phyloP scores from a whole-genome alignment of 2,329 filamentous ascomycete species.

The Aspergillus ochraceus region DNA sequence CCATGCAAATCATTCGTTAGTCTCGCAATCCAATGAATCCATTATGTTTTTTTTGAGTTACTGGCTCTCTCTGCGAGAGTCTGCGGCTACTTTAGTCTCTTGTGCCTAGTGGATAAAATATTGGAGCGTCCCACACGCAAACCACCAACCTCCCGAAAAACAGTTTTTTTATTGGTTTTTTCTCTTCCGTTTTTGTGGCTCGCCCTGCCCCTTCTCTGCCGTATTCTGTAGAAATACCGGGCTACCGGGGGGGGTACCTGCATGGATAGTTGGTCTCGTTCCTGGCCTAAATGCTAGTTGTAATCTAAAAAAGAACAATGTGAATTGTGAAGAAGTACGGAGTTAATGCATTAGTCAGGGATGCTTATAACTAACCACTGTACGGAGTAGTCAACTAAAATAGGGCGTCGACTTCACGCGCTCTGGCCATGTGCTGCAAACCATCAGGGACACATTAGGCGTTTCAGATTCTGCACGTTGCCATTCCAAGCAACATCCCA shows the following conservation, averaged over 20 bases:
- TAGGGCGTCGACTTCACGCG: background rate
- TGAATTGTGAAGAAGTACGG: background rate
- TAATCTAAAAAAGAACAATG: background rate
- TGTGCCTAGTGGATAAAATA: background rate
- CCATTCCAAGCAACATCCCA: constrained; percentile 5
- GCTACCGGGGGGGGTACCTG: constrained; percentile 7
- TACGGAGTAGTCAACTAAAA: too few relatives aligned
- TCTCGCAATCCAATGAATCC: too few relatives aligned
- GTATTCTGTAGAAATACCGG: background rate
- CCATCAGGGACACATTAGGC: constrained; percentile 2
- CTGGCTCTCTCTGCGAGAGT: background rate
- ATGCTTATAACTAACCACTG: too few relatives aligned
- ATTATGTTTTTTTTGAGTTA: background rate
- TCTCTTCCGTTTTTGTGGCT: background rate
- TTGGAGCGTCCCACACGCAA: background rate
- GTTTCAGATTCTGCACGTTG: constrained; percentile 11
- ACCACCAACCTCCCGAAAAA: background rate
- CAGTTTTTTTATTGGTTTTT: background rate
- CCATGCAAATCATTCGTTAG: background rate
- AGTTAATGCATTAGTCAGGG: background rate
- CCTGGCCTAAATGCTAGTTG: background rate
- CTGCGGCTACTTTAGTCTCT: background rate
- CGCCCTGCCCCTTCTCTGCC: too few relatives aligned
- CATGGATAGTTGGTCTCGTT: background rate
- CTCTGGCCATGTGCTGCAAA: constrained; percentile 4